A percentile compares a stretch with the other conserved stretches of the same genome.
Conservation (phyloP, 2,329 filamentous ascomycete genomes). For the Aspergillus ruber region DNA sequence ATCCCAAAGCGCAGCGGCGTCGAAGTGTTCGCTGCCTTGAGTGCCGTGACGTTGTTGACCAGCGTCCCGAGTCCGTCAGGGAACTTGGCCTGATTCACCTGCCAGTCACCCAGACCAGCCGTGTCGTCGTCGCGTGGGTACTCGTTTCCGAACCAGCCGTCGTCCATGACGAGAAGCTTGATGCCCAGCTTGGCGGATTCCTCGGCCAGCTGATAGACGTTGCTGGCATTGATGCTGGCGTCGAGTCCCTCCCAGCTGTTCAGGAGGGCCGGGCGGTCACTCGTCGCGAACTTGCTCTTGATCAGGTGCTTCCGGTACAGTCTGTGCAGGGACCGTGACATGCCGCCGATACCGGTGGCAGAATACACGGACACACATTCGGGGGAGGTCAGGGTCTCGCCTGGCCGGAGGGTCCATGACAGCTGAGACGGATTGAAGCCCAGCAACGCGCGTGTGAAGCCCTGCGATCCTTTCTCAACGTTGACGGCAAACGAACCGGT, state of each 20-base stretch:
- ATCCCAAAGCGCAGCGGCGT: conserved; percentile 54
- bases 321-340: conserved; percentile 57
- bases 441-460: conserved; percentile 53
- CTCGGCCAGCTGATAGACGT: conserved; percentile 50
- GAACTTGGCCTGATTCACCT: conserved; percentile 52
- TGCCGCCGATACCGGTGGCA: conserved; percentile 51
- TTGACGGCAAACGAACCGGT: conserved; percentile 57
- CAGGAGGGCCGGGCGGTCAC: conserved; percentile 50
- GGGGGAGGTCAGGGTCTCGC: conserved; percentile 54
- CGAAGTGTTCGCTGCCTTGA: conserved; percentile 44
- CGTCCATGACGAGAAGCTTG: conserved; percentile 60
- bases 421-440: conserved; percentile 57
- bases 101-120: conserved; percentile 59
- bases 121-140: conserved; percentile 54
- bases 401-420: conserved; percentile 51
- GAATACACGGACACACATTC: conserved; percentile 60
- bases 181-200: conserved; percentile 54
- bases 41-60: conserved; percentile 46
- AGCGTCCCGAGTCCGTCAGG: conserved; percentile 51
- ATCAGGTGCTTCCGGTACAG: conserved; percentile 58
- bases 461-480: conserved; percentile 58
- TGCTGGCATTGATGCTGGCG: conserved; percentile 53
- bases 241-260: conserved; percentile 62
- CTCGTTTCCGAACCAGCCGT: conserved; percentile 62
- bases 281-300: conserved; percentile 48